phyloP scores from a whole-genome alignment of 140 eudicot genomes.

The Senecio squalidus region DNA sequence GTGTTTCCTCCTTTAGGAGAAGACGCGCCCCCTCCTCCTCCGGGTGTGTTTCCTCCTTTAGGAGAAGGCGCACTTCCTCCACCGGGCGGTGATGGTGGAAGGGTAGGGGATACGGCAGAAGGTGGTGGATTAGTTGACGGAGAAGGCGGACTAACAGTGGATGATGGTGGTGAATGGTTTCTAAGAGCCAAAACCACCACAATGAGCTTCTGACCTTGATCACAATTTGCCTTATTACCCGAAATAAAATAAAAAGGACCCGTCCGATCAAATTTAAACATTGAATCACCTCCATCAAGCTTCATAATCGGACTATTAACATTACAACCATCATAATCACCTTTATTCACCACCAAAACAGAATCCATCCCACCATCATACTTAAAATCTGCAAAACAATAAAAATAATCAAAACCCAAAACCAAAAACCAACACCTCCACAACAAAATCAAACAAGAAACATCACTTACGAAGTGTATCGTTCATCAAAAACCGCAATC shows the following conservation, averaged over 20 bases:
- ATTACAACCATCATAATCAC: constrained; percentile 53
- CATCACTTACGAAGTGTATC: constrained; percentile 42
- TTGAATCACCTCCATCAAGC: constrained; percentile 48
- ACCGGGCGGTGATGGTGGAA: constrained; percentile 12
- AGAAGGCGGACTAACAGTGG: constrained; percentile 26
- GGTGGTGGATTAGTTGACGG: constrained; percentile 16
- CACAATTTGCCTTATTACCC: constrained; percentile 54
- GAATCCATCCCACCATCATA: constrained; percentile 55
- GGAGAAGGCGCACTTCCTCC: constrained; percentile 15
- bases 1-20: no score
- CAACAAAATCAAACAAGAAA: not conserved
- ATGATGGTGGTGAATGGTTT: constrained; percentile 16
- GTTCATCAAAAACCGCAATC: constrained; percentile 61
- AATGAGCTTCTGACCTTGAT: constrained; percentile 51
- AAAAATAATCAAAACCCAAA: not conserved
- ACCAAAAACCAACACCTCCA: not conserved
- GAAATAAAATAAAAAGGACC: constrained; percentile 78
- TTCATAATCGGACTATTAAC: constrained; percentile 31
- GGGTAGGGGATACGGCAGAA: not conserved
- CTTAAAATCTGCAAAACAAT: constrained; percentile 51
- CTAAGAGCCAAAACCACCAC: constrained; percentile 50
- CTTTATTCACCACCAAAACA: constrained; percentile 61
- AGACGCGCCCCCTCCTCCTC: not conserved
- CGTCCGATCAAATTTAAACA: constrained; percentile 47
- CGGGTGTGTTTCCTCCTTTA: no score